phyloP scores from a whole-genome alignment of 805 yeast genomes.

The Saccharomycopsis synnaedendra region DNA sequence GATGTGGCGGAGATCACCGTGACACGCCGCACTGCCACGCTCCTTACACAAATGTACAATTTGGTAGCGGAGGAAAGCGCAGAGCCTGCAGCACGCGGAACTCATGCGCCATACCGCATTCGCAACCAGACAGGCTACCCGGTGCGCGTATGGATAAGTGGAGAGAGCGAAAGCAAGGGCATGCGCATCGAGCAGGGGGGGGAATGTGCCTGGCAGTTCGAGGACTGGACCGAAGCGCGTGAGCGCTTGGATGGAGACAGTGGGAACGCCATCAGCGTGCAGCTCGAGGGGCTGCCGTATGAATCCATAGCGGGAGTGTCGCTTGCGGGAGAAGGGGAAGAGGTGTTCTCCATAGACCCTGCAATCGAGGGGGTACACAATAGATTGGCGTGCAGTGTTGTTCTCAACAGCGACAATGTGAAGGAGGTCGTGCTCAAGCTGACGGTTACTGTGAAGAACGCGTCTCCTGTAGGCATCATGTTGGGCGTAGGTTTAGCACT shows the following conservation, averaged over 20 bases:
- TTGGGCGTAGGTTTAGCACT: conserved; percentile 27
- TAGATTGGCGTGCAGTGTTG: conserved; percentile 62
- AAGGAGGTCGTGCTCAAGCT: conserved; percentile 73
- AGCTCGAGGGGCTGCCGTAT: conserved; percentile 44
- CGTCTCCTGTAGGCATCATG: conserved; percentile 46
- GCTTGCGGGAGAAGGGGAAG: conserved; percentile 76
- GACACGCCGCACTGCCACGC: conserved; percentile 71
- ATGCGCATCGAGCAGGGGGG: conserved; percentile 34
- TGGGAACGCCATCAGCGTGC: conserved; percentile 52
- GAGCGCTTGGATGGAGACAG: conserved; percentile 64
- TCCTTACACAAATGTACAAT: conserved; percentile 56
- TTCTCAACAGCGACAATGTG: conserved; percentile 62
- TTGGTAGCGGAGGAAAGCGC: conserved; percentile 42
- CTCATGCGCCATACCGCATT: conserved; percentile 72
- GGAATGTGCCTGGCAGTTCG: conserved; percentile 76
- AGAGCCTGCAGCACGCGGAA: conserved; percentile 51
- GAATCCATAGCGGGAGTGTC: conserved; percentile 44
- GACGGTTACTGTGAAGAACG: conserved; percentile 57
- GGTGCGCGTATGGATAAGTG: conserved; percentile 66
- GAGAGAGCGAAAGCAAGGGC: conserved; percentile 20
- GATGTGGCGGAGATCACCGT: conserved; percentile 69
- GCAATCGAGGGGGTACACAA: conserved; percentile 52
- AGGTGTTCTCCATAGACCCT: conserved; percentile 57
- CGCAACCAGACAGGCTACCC: conserved; percentile 78
- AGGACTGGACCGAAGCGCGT: conserved; percentile 83